Conservation (phyloP, 371 early-diverging fungal genomes). For the Basidiobolus heterosporus region DNA sequence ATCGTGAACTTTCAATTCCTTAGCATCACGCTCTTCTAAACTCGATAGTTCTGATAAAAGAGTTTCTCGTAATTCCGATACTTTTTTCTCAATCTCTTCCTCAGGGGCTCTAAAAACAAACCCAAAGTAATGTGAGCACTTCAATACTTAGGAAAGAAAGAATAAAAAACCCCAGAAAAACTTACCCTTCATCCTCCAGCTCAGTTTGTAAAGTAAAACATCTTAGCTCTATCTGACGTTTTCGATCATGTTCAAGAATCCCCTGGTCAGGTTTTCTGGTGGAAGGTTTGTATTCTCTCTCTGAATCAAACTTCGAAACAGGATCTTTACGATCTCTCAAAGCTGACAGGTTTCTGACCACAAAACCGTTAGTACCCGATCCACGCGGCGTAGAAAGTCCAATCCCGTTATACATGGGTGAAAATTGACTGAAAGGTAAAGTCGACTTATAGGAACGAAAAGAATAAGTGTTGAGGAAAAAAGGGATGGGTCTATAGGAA, state of each 20-base stretch:
- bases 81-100: constrained; percentile 40
- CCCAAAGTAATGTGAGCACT: background rate
- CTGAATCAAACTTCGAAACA: constrained; percentile 18
- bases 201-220: constrained; percentile 59
- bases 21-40: constrained; percentile 12
- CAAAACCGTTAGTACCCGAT: constrained; percentile 89
- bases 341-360: constrained; percentile 71
- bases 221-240: constrained; percentile 71
- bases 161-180: background rate
- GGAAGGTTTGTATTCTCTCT: constrained; percentile 15
- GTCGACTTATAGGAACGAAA: too few relatives aligned
- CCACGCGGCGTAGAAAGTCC: constrained; percentile 88
- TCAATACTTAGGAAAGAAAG: background rate
- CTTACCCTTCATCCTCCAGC: constrained; percentile 67
- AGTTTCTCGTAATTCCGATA: constrained; percentile 25
- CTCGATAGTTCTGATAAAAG: constrained; percentile 32
- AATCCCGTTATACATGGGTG: constrained; percentile 55
- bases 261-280: constrained; percentile 52
- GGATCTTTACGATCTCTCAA: constrained; percentile 29
- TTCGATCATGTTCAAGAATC: constrained; percentile 69
- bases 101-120: constrained; percentile 17
- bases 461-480: too few relatives aligned
- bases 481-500: too few relatives aligned
- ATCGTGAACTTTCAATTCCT: constrained; percentile 23
- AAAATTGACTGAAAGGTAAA: too few relatives aligned